Evolutionary conservation across 2,329 filamentous ascomycete genomes (phyloP).

Genomic region (Helminthosporium solani): DNA sequence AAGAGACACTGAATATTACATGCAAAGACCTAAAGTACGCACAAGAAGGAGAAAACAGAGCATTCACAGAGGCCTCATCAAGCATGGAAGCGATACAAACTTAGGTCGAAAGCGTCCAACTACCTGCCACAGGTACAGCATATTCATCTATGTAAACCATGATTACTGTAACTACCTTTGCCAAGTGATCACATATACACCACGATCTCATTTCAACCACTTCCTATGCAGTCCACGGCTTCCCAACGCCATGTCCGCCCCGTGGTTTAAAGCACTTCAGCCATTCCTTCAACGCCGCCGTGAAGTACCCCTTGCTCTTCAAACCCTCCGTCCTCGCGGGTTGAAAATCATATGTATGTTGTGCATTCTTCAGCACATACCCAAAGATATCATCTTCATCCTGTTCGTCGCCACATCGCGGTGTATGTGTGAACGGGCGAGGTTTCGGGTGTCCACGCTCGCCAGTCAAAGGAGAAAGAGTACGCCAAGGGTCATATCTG

Average conservation of each 20-base stretch:
- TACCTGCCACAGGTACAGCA: no score
- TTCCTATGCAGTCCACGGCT: neutral
- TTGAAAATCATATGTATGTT: slow-evolving; percentile 54
- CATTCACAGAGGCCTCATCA: no score
- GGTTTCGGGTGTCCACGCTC: slow-evolving; percentile 45
- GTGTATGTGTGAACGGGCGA: slow-evolving; percentile 43
- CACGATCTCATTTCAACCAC: no score
- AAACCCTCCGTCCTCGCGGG: slow-evolving; percentile 31
- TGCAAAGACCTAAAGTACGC: no score
- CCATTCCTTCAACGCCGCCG: slow-evolving; percentile 48
- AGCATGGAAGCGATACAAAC: no score
- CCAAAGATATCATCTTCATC: slow-evolving; percentile 48
- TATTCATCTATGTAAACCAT: no score
- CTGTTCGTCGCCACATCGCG: slow-evolving; percentile 45
- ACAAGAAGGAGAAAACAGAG: no score
- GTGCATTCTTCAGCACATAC: slow-evolving; percentile 47
- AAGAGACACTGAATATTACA: no score
- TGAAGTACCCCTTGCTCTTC: slow-evolving; percentile 42
- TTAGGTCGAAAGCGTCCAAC: no score
- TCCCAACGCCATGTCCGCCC: neutral
- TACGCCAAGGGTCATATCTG: slow-evolving; percentile 54
- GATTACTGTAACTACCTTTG: no score
- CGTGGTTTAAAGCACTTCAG: slow-evolving; percentile 45
- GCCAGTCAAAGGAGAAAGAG: slow-evolving; percentile 47
- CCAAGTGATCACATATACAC: no score